phyloP scores from a whole-genome alignment of 345 rosid genomes.

The Microthlaspi erraticum region DNA sequence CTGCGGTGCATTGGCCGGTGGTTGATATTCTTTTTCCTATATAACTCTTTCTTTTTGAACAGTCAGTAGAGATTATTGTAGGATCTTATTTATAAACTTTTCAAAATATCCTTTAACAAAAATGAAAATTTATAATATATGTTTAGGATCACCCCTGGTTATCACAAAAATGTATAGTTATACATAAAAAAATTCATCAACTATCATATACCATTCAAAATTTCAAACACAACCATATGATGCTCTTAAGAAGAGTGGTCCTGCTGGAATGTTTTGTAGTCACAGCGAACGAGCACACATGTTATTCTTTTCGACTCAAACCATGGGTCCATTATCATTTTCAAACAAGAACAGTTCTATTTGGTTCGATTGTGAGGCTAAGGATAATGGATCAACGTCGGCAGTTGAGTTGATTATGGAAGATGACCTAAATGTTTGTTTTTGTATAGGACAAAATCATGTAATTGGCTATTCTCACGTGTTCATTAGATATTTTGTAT shows the following conservation, averaged over 20 bases:
- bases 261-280: conserved; percentile 15
- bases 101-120: too few species aligned
- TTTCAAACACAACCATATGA: conserved; percentile 1
- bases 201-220: not conserved
- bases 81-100: too few species aligned
- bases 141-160: too few species aligned
- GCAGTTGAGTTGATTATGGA: conserved; percentile 23
- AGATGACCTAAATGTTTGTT: not conserved
- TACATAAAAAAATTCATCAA: too few species aligned
- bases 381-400: conserved; percentile 32
- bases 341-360: not conserved
- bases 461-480: not conserved
- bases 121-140: too few species aligned
- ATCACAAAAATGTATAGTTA: too few species aligned
- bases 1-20: not conserved
- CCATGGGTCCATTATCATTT: not conserved
- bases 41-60: not conserved
- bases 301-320: not conserved
- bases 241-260: not conserved
- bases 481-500: not conserved
- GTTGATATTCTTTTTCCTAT: not conserved
- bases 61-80: not conserved
- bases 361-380: conserved; percentile 4
- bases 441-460: conserved; percentile 10
- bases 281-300: not conserved